These are phyloP conservation scores for Beta corolliflora DNA, from an alignment of 179 eudicot genomes.

Conservation along the genomic window DNA sequence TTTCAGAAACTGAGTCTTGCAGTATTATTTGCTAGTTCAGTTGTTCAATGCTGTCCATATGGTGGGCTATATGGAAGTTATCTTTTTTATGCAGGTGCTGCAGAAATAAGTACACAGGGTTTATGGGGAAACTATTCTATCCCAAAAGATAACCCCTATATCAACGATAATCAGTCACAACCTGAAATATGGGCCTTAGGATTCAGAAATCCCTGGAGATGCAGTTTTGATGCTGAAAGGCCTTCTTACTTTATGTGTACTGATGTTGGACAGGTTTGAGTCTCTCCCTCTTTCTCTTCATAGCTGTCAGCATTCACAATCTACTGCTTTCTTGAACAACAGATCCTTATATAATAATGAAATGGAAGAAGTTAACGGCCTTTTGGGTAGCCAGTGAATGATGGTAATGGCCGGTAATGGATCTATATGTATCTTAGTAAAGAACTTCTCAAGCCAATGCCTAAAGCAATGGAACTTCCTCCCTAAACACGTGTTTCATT, in stretches of 20 bases:
- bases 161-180: slow-evolving; percentile 49
- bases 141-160: slow-evolving; percentile 82
- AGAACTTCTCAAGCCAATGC: too few species aligned
- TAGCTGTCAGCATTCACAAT: background rate
- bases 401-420: too few species aligned
- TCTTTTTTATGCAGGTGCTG: slow-evolving; percentile 44
- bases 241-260: slow-evolving; percentile 81
- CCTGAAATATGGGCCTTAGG: slow-evolving; percentile 91
- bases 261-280: slow-evolving; percentile 78
- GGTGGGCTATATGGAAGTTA: background rate
- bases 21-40: background rate
- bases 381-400: too few species aligned
- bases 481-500: too few species aligned
- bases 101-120: slow-evolving; percentile 46
- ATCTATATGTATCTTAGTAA: too few species aligned
- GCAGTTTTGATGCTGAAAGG: slow-evolving; percentile 83
- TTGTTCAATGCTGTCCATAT: background rate
- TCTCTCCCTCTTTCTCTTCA: slow-evolving; percentile 9
- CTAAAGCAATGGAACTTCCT: too few species aligned
- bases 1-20: background rate
- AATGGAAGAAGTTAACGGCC: too few species aligned
- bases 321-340: background rate
- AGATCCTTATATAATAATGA: background rate
- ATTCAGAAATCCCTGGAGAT: slow-evolving; percentile 84
- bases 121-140: slow-evolving; percentile 90